Base-by-base conservation (phyloP, 148 eudicot genomes). In the Agrostemma githago region DNA sequence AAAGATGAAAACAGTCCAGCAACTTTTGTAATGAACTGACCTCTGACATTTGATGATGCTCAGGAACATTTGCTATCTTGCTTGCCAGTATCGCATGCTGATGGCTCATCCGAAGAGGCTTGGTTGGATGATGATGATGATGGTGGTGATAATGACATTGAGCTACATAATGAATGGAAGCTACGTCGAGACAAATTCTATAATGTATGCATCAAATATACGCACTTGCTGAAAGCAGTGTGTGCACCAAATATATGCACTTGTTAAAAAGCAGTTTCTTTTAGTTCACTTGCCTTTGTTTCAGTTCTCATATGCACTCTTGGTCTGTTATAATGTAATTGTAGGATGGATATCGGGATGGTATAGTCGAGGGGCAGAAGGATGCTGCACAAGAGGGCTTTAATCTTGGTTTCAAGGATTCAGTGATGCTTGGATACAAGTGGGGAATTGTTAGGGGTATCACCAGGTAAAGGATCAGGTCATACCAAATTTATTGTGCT, bases 361-460 rank as follows among this genome's bases (percentile, higher is more conserved):
- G 98, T 43, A 73, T 90, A 72, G 76, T 81, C 54, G 89, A 91
- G 37, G 97, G 93, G 60, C 80, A 84, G 78, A 87, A 86, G 79
- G 93, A 88, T 79, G 82, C 91, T 60, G 96, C 89, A 42, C 99
- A 95, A 78, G 90, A 88, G 67, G 97, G 97, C 39, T 95, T 95
- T 71, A 90, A 92, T 81, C 72, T 78, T 9, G 97, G 93, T 9
- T 95, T 88, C 70, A 88, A 84, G 83, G 88, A 92, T 37, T 89
- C 93, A 39, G 86, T 90, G 9, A 69, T 72, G 80, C 79, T 44
- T 71, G 99, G 96, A 26, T 78, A 83, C 85, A 88, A 78, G 26
- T 89, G 88, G 96, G 99, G 93, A 68, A 79, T 87, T 77, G 86
- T 86, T 46, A 83, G 96, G 77, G 99, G 99, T 39, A 72, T 92